Base-by-base conservation (phyloP, 495 filamentous ascomycete species). In the Xylaria acuta region DNA sequence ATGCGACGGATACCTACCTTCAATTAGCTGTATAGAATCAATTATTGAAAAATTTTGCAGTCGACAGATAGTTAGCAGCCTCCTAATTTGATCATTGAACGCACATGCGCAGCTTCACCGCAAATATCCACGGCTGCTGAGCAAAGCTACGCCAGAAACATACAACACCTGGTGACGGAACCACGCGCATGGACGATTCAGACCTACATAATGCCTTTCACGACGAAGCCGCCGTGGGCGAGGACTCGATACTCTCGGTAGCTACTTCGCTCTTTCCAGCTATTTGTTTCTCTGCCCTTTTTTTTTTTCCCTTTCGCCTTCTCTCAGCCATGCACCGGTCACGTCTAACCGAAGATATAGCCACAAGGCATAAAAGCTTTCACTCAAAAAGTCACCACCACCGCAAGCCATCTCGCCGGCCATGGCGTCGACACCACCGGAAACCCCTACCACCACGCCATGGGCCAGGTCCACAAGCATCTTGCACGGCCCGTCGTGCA, bases 361-460 rank as follows among this genome's bases (percentile, higher is more conserved):
- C 88, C 93, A 56, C 90, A 93, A 77, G 92, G 95, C 74, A 83
- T 99, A 73, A 94, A 97, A 82, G 93, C 94, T 47, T 97, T 99
- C 82, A 90, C 93, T 65, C 89, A 94, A 75, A 99, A 97, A 83
- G 94, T 99, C 69, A 95, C 95, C 34, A 93, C 93, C 30, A 98
- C 96, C 22, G 97, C 96, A 51, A 92, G 90, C 78, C 94, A 97
- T 78, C 85, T 99, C 73, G 94, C 97, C 66, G 91, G 89, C 64
- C 90, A 91, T 36, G 76, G 89, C 70, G 82, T 87, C 69, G 93
- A 95, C 75, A 80, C 86, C 22, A 82, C 81, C 59, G 81, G 86
- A 27, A 88, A 88, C 79, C 89, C 90, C 75, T 98, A 97, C 81
- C 90, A 94, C 73, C 88, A 86, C 84, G 95, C 96, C 75, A 92